Base-by-base conservation (phyloP, 139 green algal genomes). In the Volvox reticuliferus region DNA sequence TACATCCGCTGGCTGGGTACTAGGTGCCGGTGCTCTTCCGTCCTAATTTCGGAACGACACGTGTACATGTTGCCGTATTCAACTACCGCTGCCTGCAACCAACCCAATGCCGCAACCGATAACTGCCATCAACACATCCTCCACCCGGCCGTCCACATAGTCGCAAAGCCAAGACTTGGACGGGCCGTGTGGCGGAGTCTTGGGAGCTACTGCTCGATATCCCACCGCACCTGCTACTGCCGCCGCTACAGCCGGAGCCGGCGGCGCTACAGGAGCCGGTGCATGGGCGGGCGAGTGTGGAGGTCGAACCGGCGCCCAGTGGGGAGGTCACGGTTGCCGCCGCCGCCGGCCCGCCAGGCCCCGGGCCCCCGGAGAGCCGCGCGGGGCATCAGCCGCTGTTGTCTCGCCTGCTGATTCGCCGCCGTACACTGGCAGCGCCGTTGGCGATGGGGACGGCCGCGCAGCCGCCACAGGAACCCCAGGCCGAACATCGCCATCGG, bases 111-210 rank as follows among this genome's bases (percentile, higher is more conserved):
- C 44, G 5, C 9, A 55, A 55, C 44, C 44, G 44, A 55, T 55
- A 55, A 55, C 44, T 9, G 9, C 5, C 44, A 55, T 55, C 9
- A 9, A 55, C 44, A 55, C 44, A 55, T 55, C 9, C 44, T 55
- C 44, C 5, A 55, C 44, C 44, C 44, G 5, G 44, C 65, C 9
- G 65, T 12, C 6, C 6, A 68, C 76, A 65, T 69, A 92, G 79
- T 16, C 35, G 82, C 75, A 89, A 89, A 68, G 67, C 67, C 83
- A 89, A 89, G 83, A 89, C 67, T 17, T 89, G 83, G 83, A 89
- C 83, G 55, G 67, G 69, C 30, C 62, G 80, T 61, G 88, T 80
- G 30, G 79, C 76, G 0, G 79, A 91, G 63, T 84, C 83, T n/a
- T 82, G 55, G 81, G 87, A 89, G 65, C 85, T 79, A 65, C 32